These are phyloP conservation scores for Fusarium sp. DNA, from an alignment of 2,329 filamentous ascomycete species.

Conservation along the genomic window DNA sequence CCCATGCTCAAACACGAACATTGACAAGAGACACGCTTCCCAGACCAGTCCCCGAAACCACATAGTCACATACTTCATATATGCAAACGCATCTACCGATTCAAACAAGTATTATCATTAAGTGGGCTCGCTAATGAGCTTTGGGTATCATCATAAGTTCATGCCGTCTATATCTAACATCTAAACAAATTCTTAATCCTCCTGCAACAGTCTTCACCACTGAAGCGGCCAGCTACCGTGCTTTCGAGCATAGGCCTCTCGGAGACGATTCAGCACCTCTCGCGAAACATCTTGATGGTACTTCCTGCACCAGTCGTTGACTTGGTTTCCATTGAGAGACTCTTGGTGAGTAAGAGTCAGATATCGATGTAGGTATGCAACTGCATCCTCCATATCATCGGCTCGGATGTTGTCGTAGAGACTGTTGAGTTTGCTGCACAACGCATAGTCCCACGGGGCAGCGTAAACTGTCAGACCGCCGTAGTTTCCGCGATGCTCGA, in stretches of 20 bases:
- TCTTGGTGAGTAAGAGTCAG: background rate
- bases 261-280: conserved; percentile 13
- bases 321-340: background rate
- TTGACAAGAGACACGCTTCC: background rate
- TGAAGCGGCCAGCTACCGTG: conserved; percentile 24
- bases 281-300: conserved; percentile 30
- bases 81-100: background rate
- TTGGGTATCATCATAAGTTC: conserved; percentile 31
- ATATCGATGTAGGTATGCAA: conserved; percentile 31
- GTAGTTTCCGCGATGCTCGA: conserved; percentile 22
- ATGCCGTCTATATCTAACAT: conserved; percentile 12
- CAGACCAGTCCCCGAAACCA: background rate
- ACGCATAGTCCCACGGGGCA: conserved; percentile 34
- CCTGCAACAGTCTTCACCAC: background rate
- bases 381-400: conserved; percentile 35
- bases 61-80: conserved; percentile 15
- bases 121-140: conserved; percentile 1
- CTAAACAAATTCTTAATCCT: background rate
- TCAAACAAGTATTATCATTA: conserved; percentile 25
- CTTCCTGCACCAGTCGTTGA: conserved; percentile 26
- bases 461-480: conserved; percentile 32
- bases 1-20: background rate
- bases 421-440: conserved; percentile 37
- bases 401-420: conserved; percentile 27
- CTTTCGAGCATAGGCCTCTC: conserved; percentile 12